Evolutionary conservation across 2,329 filamentous ascomycete species (phyloP).

Genomic region (Conoideocrella luteorostrata): DNA sequence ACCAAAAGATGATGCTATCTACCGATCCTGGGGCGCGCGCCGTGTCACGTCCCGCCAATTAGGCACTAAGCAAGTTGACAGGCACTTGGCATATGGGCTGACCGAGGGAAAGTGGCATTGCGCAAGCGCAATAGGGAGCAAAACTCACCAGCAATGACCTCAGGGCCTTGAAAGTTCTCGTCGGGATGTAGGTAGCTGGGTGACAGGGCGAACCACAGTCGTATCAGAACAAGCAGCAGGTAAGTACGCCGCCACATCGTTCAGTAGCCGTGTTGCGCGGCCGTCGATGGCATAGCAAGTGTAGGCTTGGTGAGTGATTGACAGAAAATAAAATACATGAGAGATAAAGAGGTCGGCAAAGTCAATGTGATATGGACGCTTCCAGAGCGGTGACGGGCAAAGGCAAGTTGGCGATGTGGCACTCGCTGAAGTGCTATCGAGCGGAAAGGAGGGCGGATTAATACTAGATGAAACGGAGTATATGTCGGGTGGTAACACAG

Average conservation of each 20-base stretch:
- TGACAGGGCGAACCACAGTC: conserved; percentile 88
- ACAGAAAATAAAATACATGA: conserved; percentile 12
- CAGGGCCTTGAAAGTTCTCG: conserved; percentile 97
- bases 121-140: background rate
- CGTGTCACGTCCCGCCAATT: background rate
- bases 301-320: conserved; percentile 14
- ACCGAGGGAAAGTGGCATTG: background rate
- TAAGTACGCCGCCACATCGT: conserved; percentile 89
- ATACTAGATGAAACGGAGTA: background rate
- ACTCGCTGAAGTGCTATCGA: background rate
- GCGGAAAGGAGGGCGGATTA: background rate
- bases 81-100: background rate
- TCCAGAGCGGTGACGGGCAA: conserved; percentile 8
- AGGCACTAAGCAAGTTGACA: background rate
- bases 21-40: too few relatives aligned
- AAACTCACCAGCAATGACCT: conserved; percentile 84
- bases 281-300: conserved; percentile 18
- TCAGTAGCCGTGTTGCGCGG: conserved; percentile 10
- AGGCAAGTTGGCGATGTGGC: conserved; percentile 4
- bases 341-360: conserved; percentile 7
- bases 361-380: conserved; percentile 5
- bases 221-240: conserved; percentile 74
- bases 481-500: background rate
- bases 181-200: conserved; percentile 97
- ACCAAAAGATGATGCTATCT: too few relatives aligned